Base-by-base conservation (phyloP, 345 rosid species). In the Aethionema arabicum region DNA sequence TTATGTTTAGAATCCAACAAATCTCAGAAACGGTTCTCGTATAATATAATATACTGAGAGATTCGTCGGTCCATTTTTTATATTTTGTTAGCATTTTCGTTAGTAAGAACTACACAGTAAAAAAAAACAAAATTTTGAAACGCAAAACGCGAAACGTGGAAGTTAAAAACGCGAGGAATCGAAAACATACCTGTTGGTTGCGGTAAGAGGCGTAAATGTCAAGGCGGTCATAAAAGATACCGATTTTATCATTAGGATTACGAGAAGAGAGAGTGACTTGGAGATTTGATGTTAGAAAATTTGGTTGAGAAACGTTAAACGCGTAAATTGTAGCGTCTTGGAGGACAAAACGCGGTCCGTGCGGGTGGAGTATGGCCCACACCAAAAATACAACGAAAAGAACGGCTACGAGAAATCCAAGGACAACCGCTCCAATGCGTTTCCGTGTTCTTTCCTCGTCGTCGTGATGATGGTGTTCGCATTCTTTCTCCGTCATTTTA, bases 351-450 rank as follows among this genome's bases (percentile, higher is more conserved):
- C 45, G 52, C 4, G 97, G 97, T 7, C 87, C 88, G 13, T 53
- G 50, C 0, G 99, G 99, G 21, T 77, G 85, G 67, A 90, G 90
- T 46, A 90, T 76, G 46, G 96, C 96, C 97, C 96, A 90, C 4
- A 83, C 70, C 21, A 93, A 59, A 72, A 93, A 82, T 70, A 90
- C 61, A 4, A 64, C 70, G 15, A 71, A 60, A 45, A 58, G 58
- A 3, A 59, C 64, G 53, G 52, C 64, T 29, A 61, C 67, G 4
- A 68, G 49, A 6, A 61, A 52, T 3, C 73, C 61, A 33, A 68
- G 61, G 2, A 68, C 61, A 8, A 48, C 41, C 11, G 42, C 67
- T 44, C 73, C 73, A 7, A 68, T 15, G 41, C 42, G 73, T 61
- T 11, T 68, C n/a, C 73, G 41, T 67, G 15, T 68, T 11, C 38